phyloP scores from a whole-genome alignment of 2,329 filamentous ascomycete species.

The Tympanopsis confertula region DNA sequence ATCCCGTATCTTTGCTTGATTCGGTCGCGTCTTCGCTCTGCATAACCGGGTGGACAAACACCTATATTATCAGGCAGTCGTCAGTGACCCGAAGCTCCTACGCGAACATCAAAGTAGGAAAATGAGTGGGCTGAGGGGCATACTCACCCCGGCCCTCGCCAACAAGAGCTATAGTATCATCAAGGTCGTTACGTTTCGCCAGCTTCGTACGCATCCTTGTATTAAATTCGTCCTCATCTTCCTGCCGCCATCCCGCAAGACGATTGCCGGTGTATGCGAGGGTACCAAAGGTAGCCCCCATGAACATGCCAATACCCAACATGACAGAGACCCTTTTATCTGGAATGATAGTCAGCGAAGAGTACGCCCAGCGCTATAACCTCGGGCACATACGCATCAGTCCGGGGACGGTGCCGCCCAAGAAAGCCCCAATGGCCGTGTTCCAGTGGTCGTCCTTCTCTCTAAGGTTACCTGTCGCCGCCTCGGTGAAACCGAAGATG shows the following conservation, averaged over 20 bases:
- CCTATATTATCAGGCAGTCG: constrained; percentile 34
- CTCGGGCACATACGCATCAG: constrained; percentile 49
- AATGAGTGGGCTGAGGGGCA: background rate
- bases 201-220: constrained; percentile 63
- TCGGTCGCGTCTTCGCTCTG: constrained; percentile 69
- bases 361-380: constrained; percentile 21
- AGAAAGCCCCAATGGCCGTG: constrained; percentile 63
- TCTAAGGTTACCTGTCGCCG: constrained; percentile 50
- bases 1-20: constrained; percentile 81
- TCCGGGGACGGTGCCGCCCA: constrained; percentile 62
- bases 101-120: constrained; percentile 4
- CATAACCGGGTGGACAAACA: constrained; percentile 70
- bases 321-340: constrained; percentile 58
- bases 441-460: constrained; percentile 74
- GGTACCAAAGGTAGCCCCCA: constrained; percentile 45
- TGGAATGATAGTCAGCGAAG: constrained; percentile 15
- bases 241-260: constrained; percentile 45
- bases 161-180: constrained; percentile 70
- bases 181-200: constrained; percentile 57
- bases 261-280: constrained; percentile 59
- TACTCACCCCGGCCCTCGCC: constrained; percentile 76
- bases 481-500: background rate
- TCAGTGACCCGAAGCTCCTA: constrained; percentile 1
- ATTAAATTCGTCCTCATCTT: constrained; percentile 66
- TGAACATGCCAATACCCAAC: constrained; percentile 51